Evolutionary conservation across 495 filamentous ascomycete species (phyloP), one percentile per base, ranked within the genome.

Genomic region (Pseudomonodictys pantanalensis): DNA sequence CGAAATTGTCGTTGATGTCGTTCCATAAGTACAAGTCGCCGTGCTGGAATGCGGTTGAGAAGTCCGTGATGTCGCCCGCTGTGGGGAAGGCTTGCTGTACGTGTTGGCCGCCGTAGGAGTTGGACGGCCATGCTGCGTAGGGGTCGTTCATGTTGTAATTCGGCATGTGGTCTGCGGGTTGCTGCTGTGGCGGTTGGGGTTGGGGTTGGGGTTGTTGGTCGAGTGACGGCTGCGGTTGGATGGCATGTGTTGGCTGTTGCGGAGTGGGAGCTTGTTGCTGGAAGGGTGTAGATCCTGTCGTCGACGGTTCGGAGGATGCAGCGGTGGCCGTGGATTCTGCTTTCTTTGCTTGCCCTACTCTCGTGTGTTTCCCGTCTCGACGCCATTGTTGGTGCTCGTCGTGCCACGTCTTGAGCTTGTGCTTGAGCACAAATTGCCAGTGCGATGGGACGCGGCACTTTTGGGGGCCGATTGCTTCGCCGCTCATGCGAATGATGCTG

Each of bases 401-500:
- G 39, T 52, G 59, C 58, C 59, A 67, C 24, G 43, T 17, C 35
- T 60, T 65, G 22, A 65, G 35, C 28, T 60, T 60, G 2, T 59
- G 30, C 26, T 52, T 61, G 1, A 65, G 20, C 22, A 65, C 42
- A 47, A 52, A 57, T 4, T 32, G 32, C 58, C 64, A 62, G 23
- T 58, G 54, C 2, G 24, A n/a, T 1, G 64, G 58, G 1, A 54
- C 41, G 0, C 58, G 35, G 32, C 65, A 68, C 44, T 44, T 50
- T 52, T 68, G 56, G 1, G 56, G 52, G 0, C 65, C 65, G n/a
- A 60, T 50, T 3, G 60, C 51, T n/a, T 60, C 60, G 7, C n/a
- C n/a, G 2, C 25, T 48, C 53, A 67, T 73, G 22, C 63, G 62
- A 9, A 73, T 69, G 30, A 79, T 56, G 11, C 70, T 67, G 20